These are phyloP conservation scores for Ephemerocybe angulata DNA, from an alignment of 768 basidiomycete species.

Conservation along the genomic window DNA sequence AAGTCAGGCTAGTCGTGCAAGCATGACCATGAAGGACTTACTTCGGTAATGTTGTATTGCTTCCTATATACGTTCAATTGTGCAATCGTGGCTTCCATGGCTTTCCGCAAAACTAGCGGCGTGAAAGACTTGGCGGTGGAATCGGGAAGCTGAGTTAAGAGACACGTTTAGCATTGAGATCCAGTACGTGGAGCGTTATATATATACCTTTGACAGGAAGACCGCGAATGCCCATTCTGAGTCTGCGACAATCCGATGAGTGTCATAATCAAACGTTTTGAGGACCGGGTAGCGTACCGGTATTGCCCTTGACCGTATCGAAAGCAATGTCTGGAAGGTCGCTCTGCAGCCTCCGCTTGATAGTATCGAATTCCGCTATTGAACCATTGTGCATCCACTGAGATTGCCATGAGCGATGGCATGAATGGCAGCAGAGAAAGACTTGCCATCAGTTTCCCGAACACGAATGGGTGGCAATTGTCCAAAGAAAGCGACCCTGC, in stretches of 20 bases:
- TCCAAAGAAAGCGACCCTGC: constrained; percentile 88
- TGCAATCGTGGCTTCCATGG: constrained; percentile 87
- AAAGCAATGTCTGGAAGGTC: constrained; percentile 81
- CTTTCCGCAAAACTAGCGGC: constrained; percentile 65
- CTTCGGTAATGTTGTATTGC: constrained; percentile 71
- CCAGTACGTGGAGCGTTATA: neutral
- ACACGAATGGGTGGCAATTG: constrained; percentile 93
- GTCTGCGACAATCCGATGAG: constrained; percentile 43
- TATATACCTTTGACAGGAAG: constrained; percentile 72
- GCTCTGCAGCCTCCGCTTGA: constrained; percentile 80
- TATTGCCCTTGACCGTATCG: constrained; percentile 86
- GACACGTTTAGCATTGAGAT: neutral
- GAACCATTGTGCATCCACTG: constrained; percentile 98
- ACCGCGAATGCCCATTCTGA: constrained; percentile 97
- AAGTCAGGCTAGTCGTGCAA: neutral
- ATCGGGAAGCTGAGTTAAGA: constrained; percentile 62
- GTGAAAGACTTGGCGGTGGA: constrained; percentile 74
- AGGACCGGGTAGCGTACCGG: constrained; percentile 46
- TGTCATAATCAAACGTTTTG: neutral
- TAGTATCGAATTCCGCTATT: constrained; percentile 76
- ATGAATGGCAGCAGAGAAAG: neutral
- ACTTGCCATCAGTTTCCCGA: constrained; percentile 86
- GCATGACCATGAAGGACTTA: constrained; percentile 25
- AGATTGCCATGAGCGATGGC: constrained; percentile 2
- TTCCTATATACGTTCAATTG: constrained; percentile 73